Percentiles rank a stretch among this genome's conserved stretches.
Conservation (phyloP, 495 filamentous ascomycete genomes). For the Aspergillus hancockii region DNA sequence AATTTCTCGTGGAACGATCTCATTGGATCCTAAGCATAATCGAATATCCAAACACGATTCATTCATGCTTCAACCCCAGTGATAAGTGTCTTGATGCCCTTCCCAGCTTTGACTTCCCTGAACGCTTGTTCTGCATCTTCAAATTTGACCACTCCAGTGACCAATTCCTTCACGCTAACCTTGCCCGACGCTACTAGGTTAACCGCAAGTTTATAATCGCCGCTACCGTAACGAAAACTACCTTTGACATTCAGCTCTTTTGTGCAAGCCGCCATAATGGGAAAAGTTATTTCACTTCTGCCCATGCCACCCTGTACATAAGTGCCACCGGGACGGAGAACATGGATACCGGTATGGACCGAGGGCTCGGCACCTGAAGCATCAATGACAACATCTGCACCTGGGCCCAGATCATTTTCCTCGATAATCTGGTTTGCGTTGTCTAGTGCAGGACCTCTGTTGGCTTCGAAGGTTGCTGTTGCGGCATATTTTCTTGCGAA, state of each 20-base stretch:
- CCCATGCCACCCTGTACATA: constrained; percentile 66
- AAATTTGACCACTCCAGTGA: constrained; percentile 54
- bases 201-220: constrained; percentile 57
- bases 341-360: constrained; percentile 54
- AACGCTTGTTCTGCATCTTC: constrained; percentile 56
- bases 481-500: constrained; percentile 54
- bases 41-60: background rate
- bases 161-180: constrained; percentile 51
- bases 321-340: constrained; percentile 53
- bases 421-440: constrained; percentile 45
- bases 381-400: constrained; percentile 59
- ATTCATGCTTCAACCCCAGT: constrained; percentile 35
- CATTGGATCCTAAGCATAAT: background rate
- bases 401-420: constrained; percentile 46
- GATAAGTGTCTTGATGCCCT: constrained; percentile 52
- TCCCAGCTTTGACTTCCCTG: constrained; percentile 46
- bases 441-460: constrained; percentile 33
- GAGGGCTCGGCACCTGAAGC: constrained; percentile 57
- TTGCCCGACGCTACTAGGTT: constrained; percentile 52
- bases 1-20: background rate
- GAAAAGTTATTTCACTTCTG: constrained; percentile 54
- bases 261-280: constrained; percentile 57
- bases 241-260: constrained; percentile 55
- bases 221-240: constrained; percentile 55
- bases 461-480: constrained; percentile 44